These are phyloP conservation scores for Ocimum tenuiflorum DNA, from an alignment of 257 asterid species.

Conservation along the genomic window DNA sequence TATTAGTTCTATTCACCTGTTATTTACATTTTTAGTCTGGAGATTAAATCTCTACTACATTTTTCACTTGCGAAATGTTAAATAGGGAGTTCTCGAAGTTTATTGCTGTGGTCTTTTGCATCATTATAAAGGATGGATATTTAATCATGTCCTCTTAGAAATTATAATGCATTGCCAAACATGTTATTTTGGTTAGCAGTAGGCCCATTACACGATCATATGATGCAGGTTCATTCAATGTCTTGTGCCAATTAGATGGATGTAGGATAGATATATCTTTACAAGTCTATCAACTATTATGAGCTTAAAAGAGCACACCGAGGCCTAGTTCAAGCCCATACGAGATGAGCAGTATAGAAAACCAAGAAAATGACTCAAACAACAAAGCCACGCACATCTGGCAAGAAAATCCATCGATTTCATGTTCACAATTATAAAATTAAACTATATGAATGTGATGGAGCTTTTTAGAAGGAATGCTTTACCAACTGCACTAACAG, in stretches of 20 bases:
- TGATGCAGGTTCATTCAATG: too few relatives aligned
- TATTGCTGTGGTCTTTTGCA: too few relatives aligned
- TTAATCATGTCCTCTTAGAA: too few relatives aligned
- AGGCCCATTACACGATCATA: too few relatives aligned
- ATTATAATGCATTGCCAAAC: too few relatives aligned
- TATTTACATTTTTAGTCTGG: background rate
- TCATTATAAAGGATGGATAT: too few relatives aligned
- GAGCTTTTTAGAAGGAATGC: background rate
- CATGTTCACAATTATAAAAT: background rate
- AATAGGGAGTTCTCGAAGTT: background rate
- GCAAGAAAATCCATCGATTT: background rate
- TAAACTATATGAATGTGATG: background rate
- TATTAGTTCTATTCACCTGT: background rate
- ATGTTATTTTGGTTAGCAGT: too few relatives aligned
- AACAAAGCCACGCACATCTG: background rate
- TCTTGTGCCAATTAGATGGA: too few relatives aligned
- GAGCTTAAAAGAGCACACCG: background rate
- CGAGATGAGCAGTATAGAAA: background rate
- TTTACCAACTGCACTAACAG: conserved; percentile 40
- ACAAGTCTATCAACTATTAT: background rate
- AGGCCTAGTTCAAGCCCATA: background rate
- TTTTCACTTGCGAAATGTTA: background rate
- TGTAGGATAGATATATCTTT: background rate
- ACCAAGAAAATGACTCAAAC: background rate
- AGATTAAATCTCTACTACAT: background rate